phyloP scores from a whole-genome alignment of 768 basidiomycete genomes.

The Lepiota venenata region DNA sequence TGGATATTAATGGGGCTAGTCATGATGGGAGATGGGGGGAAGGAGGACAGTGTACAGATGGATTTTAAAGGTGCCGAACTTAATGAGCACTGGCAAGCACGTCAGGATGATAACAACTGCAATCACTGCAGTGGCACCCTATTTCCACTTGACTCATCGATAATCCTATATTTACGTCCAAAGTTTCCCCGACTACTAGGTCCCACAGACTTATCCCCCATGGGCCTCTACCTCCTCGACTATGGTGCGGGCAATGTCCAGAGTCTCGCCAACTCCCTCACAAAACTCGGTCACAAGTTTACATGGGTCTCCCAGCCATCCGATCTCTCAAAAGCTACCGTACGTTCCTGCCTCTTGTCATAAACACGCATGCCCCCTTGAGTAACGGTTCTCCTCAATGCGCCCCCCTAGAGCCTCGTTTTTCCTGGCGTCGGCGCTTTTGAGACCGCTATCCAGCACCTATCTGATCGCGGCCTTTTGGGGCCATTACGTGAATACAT shows the following conservation, averaged over 20 bases:
- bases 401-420: conserved; percentile 68
- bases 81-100: conserved; percentile 18
- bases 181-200: neutral
- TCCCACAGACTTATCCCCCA: conserved; percentile 13
- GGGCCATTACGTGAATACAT: conserved; percentile 83
- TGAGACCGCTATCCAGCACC: conserved; percentile 78
- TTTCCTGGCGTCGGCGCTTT: conserved; percentile 98
- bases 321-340: conserved; percentile 88
- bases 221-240: conserved; percentile 83
- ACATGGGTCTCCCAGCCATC: conserved; percentile 80
- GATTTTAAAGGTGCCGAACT: conserved; percentile 14
- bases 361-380: conserved; percentile 11
- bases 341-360: conserved; percentile 40
- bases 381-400: conserved; percentile 13
- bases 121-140: neutral
- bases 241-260: conserved; percentile 96
- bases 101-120: neutral
- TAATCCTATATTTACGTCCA: conserved; percentile 5
- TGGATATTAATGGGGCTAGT: conserved; percentile 45
- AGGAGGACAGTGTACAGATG: neutral
- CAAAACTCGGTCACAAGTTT: conserved; percentile 79
- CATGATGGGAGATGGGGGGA: conserved; percentile 32
- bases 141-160: conserved; percentile 13
- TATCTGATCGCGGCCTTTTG: conserved; percentile 68
- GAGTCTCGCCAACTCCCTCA: conserved; percentile 90